These are phyloP conservation scores for Dalbergia cultrata DNA, from an alignment of 306 rosid genomes.

Conservation along the genomic window DNA sequence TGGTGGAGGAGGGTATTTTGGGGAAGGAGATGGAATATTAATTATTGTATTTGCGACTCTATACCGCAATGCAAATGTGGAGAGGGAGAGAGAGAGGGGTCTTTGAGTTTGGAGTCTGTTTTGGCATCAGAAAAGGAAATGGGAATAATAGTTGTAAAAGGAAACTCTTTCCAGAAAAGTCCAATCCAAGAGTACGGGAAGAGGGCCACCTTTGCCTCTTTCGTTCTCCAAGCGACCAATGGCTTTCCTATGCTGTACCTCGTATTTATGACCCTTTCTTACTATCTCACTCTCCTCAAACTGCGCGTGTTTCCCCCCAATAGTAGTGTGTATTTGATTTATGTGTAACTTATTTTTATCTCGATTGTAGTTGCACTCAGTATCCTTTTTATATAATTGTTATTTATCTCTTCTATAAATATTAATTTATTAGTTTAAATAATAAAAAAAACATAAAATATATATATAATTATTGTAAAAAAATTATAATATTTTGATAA, in stretches of 20 bases:
- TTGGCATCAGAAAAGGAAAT: constrained; percentile 66
- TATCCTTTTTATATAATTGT: too few relatives aligned
- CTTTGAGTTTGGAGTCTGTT: constrained; percentile 37
- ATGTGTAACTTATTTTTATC: too few relatives aligned
- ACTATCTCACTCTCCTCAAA: constrained; percentile 41
- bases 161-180: constrained; percentile 75
- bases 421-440: too few relatives aligned
- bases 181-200: constrained; percentile 99
- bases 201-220: constrained; percentile 88
- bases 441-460: too few relatives aligned
- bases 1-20: constrained; percentile 36
- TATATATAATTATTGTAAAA: too few relatives aligned
- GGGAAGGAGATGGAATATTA: constrained; percentile 33
- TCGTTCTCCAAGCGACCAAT: constrained; percentile 69
- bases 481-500: too few relatives aligned
- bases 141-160: constrained; percentile 69
- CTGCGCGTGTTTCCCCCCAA: constrained; percentile 33
- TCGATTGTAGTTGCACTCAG: too few relatives aligned
- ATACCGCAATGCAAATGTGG: background rate
- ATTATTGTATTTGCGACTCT: constrained; percentile 1
- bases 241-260: constrained; percentile 64
- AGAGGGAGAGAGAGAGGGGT: background rate
- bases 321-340: too few relatives aligned
- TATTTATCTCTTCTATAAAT: too few relatives aligned
- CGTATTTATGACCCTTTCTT: constrained; percentile 60